Percentiles rank a stretch among this genome's conserved stretches.
Conservation (phyloP, 2,329 filamentous ascomycete genomes). For the Penicillium frequentans region DNA sequence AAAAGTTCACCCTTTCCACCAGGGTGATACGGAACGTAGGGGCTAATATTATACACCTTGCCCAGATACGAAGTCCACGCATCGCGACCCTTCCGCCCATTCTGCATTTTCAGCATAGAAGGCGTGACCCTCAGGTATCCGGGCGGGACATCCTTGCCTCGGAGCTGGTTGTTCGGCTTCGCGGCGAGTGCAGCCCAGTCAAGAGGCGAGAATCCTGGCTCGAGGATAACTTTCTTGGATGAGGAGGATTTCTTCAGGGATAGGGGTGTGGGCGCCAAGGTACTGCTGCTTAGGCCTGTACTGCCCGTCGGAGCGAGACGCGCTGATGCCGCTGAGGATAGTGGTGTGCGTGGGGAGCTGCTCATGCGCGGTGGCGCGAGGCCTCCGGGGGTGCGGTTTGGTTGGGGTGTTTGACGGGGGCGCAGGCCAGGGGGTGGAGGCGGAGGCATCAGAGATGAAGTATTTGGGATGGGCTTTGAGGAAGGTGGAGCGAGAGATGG, state of each 20-base stretch:
- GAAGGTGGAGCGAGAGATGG: slow-evolving; percentile 7
- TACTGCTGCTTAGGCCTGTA: slow-evolving; percentile 43
- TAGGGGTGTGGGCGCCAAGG: slow-evolving; percentile 43
- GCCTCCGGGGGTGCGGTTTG: slow-evolving; percentile 16
- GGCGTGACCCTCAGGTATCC: slow-evolving; percentile 75
- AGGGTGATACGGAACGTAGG: slow-evolving; percentile 87
- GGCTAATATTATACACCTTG: slow-evolving; percentile 90
- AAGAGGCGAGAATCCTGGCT: slow-evolving; percentile 89
- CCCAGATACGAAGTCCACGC: slow-evolving; percentile 90
- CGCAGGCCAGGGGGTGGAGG: slow-evolving; percentile 36
- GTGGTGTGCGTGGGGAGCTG: slow-evolving; percentile 40
- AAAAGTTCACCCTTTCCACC: slow-evolving; percentile 68
- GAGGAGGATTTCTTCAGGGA: slow-evolving; percentile 47
- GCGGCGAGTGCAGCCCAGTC: slow-evolving; percentile 86
- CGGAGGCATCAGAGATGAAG: slow-evolving; percentile 35
- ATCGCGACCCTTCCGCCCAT: slow-evolving; percentile 78
- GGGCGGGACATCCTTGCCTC: slow-evolving; percentile 53
- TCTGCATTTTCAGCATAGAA: slow-evolving; percentile 72
- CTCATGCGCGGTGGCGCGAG: slow-evolving; percentile 29
- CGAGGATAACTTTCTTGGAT: slow-evolving; percentile 65
- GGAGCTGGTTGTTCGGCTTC: slow-evolving; percentile 64
- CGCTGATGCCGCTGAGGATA: slow-evolving; percentile 46
- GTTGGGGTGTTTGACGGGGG: slow-evolving; percentile 23
- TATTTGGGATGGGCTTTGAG: slow-evolving; percentile 9
- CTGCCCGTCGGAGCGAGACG: slow-evolving; percentile 42